Evolutionary conservation across 2,329 filamentous ascomycete species (phyloP).

Genomic region (Penicillium sp.): DNA sequence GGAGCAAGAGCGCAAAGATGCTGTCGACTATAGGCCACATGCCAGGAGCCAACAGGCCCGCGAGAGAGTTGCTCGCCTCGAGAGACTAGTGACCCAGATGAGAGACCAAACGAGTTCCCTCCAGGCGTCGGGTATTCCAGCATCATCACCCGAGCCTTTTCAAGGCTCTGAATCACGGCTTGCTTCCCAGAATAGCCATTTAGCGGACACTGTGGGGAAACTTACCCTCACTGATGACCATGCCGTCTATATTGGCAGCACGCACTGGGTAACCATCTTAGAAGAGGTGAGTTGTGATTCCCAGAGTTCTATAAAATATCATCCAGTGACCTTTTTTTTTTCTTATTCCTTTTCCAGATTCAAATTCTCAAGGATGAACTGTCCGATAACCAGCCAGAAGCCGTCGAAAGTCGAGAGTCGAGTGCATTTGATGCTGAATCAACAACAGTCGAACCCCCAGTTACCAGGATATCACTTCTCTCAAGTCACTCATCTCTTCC

Average conservation of each 20-base stretch:
- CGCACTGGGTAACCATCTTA: constrained; percentile 11
- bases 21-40: constrained; percentile 12
- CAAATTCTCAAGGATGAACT: constrained; percentile 9
- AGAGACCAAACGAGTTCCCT: constrained; percentile 4
- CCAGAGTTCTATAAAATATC: background rate
- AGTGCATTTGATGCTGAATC: constrained; percentile 3
- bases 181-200: background rate
- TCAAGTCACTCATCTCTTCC: constrained; percentile 1
- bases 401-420: constrained; percentile 1
- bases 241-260: constrained; percentile 10
- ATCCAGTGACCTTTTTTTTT: background rate
- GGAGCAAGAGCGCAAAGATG: constrained; percentile 9
- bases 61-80: constrained; percentile 8
- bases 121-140: background rate
- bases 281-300: constrained; percentile 4
- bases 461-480: constrained; percentile 5
- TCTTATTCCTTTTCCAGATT: background rate
- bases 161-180: background rate
- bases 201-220: constrained; percentile 5
- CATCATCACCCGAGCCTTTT: background rate
- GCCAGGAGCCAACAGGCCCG: constrained; percentile 4
- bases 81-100: constrained; percentile 10
- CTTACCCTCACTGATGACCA: constrained; percentile 8
- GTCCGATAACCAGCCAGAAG: background rate
- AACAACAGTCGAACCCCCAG: background rate